Conservation (phyloP, 2,329 filamentous ascomycete genomes). For the Aspergillaceae sp. region DNA sequence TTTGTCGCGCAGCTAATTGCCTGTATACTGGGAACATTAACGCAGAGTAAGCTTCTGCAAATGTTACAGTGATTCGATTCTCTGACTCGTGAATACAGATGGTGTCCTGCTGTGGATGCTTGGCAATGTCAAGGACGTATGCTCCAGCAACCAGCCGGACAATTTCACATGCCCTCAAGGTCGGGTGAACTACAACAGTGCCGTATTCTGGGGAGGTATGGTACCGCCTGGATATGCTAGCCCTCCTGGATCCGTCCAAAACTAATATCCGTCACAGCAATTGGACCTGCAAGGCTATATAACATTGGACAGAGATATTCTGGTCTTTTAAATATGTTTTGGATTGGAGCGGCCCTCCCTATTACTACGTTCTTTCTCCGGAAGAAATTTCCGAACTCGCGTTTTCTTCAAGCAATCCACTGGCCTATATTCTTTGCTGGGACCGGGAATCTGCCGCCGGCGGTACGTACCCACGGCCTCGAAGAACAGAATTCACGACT, state of each 20-base stretch:
- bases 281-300: slow-evolving; percentile 42
- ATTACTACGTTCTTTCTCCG: slow-evolving; percentile 45
- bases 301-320: slow-evolving; percentile 39
- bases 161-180: slow-evolving; percentile 42
- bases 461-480: slow-evolving; percentile 2
- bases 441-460: slow-evolving; percentile 18
- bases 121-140: slow-evolving; percentile 33
- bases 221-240: not conserved
- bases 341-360: slow-evolving; percentile 38
- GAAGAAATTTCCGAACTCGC: slow-evolving; percentile 49
- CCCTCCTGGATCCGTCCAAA: not conserved
- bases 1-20: too few species aligned
- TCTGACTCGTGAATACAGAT: slow-evolving; percentile 23
- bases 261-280: slow-evolving; percentile 12
- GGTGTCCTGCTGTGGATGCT: slow-evolving; percentile 24
- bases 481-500: not conserved
- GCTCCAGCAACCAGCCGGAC: slow-evolving; percentile 31
- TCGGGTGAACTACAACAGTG: slow-evolving; percentile 37
- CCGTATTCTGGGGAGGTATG: slow-evolving; percentile 39
- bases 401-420: slow-evolving; percentile 12
- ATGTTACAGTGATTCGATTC: slow-evolving; percentile 26
- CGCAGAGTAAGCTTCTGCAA: slow-evolving; percentile 29
- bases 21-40: too few species aligned
- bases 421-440: slow-evolving; percentile 19
- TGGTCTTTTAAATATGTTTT: slow-evolving; percentile 41